Percentiles rank a stretch among this genome's conserved stretches.
Evolutionary conservation across 768 basidiomycete genomes (phyloP).

Genomic region (Cytidiella melzeri): DNA sequence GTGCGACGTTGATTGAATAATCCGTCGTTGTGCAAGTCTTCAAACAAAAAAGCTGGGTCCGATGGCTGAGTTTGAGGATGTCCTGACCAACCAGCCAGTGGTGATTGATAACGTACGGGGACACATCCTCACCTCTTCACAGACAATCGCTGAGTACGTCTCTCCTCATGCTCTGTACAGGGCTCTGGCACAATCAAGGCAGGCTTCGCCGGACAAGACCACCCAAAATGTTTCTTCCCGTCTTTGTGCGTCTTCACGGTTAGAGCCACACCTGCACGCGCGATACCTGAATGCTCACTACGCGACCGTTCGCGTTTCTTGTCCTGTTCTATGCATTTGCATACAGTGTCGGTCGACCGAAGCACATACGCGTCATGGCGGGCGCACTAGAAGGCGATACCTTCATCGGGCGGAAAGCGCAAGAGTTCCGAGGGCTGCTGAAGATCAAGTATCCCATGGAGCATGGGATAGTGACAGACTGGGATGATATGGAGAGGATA

Average conservation of each 20-base stretch:
- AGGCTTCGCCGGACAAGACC: conserved; percentile 97
- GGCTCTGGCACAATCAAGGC: conserved; percentile 99
- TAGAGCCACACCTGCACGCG: conserved; percentile 20
- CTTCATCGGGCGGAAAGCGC: conserved; percentile 92
- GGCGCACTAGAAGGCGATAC: conserved; percentile 94
- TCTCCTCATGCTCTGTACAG: conserved; percentile 33
- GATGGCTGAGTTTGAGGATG: conserved; percentile 91
- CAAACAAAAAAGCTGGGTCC: too few species aligned
- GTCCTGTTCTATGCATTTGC: background rate
- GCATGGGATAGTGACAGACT: conserved; percentile 97
- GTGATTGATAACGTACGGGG: conserved; percentile 93
- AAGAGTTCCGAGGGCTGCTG: conserved; percentile 91
- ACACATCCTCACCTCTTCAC: conserved; percentile 6
- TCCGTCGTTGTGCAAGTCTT: background rate
- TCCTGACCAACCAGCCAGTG: conserved; percentile 96
- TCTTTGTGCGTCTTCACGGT: conserved; percentile 77
- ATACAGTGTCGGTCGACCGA: conserved; percentile 87
- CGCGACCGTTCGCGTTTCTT: conserved; percentile 5
- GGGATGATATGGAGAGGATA: conserved; percentile 99
- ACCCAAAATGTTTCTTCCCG: conserved; percentile 99
- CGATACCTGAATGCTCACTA: conserved; percentile 8
- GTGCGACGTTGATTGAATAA: background rate
- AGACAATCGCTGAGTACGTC: conserved; percentile 22
- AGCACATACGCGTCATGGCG: conserved; percentile 97
- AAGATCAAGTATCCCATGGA: conserved; percentile 99